These are phyloP conservation scores for Fraxinus excelsior DNA, from an alignment of 257 asterid species.

Conservation along the genomic window DNA sequence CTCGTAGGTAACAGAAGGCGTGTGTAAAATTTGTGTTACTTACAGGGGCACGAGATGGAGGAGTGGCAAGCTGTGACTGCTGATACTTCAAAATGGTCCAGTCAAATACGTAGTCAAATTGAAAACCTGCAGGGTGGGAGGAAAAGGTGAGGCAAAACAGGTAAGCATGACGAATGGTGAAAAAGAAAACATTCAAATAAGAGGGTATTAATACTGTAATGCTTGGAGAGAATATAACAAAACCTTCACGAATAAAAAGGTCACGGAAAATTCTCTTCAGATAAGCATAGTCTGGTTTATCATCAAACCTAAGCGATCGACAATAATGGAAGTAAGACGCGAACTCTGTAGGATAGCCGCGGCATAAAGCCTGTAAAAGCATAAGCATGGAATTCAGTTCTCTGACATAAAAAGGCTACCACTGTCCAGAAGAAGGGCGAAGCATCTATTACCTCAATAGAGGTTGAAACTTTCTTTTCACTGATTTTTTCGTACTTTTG, in stretches of 20 bases:
- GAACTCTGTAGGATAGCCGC: slow-evolving; percentile 57
- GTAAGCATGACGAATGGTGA: slow-evolving; percentile 1
- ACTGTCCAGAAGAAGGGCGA: neutral
- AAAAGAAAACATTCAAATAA: neutral
- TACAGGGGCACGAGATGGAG: slow-evolving; percentile 79
- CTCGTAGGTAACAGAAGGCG: slow-evolving; percentile 23
- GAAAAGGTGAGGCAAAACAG: slow-evolving; percentile 13
- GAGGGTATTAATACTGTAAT: neutral
- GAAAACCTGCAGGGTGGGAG: slow-evolving; percentile 40
- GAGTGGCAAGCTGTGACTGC: slow-evolving; percentile 75
- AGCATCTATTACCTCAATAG: slow-evolving; percentile 43
- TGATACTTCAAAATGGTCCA: slow-evolving; percentile 65
- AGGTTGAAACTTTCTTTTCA: slow-evolving; percentile 62
- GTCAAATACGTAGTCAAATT: slow-evolving; percentile 53
- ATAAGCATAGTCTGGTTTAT: slow-evolving; percentile 61
- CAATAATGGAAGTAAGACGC: slow-evolving; percentile 64
- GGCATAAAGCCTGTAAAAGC: slow-evolving; percentile 43
- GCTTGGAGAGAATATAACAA: slow-evolving; percentile 1
- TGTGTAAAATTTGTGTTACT: slow-evolving; percentile 32
- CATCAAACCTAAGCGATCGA: slow-evolving; percentile 59
- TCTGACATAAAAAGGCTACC: slow-evolving; percentile 8
- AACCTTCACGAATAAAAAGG: slow-evolving; percentile 57
- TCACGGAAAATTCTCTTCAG: slow-evolving; percentile 61
- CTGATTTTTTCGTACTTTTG: slow-evolving; percentile 62
- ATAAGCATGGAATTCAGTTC: slow-evolving; percentile 17